Percentiles rank a stretch among this genome's conserved stretches.
Evolutionary conservation across 2,329 filamentous ascomycete species (phyloP).

Genomic region (Akanthomyces muscarius): DNA sequence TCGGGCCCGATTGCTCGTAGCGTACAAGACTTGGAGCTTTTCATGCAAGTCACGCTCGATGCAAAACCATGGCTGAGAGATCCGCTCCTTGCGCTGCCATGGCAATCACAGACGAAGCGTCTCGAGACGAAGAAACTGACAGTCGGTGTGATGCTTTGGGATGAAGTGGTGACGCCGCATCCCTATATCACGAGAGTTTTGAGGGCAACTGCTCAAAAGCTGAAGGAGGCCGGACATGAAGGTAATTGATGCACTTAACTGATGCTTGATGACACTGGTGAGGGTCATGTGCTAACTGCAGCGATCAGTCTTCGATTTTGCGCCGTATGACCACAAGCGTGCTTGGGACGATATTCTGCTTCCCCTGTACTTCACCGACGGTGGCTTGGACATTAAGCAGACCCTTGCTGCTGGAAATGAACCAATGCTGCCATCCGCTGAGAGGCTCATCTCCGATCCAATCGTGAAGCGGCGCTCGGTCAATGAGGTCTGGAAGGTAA

Average conservation of each 20-base stretch:
- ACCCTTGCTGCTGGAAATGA: slow-evolving; percentile 49
- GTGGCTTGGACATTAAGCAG: slow-evolving; percentile 43
- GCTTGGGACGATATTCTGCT: slow-evolving; percentile 39
- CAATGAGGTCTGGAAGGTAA: slow-evolving; percentile 28
- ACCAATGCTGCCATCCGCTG: slow-evolving; percentile 48
- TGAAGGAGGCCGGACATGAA: slow-evolving; percentile 30
- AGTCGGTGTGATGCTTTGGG: slow-evolving; percentile 51
- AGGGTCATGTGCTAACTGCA: slow-evolving; percentile 29
- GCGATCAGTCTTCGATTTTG: slow-evolving; percentile 52
- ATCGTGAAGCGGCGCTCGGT: slow-evolving; percentile 35
- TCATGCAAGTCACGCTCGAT: slow-evolving; percentile 36
- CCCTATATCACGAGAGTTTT: slow-evolving; percentile 52
- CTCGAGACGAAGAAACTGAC: slow-evolving; percentile 41
- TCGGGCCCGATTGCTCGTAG: slow-evolving; percentile 38
- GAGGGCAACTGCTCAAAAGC: slow-evolving; percentile 43
- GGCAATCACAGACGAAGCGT: slow-evolving; percentile 20
- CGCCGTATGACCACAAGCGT: slow-evolving; percentile 46
- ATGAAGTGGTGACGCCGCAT: slow-evolving; percentile 52
- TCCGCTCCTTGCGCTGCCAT: slow-evolving; percentile 23
- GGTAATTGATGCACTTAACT: neutral
- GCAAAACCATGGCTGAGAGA: slow-evolving; percentile 31
- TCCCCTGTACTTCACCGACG: slow-evolving; percentile 53
- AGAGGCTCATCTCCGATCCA: slow-evolving; percentile 52
- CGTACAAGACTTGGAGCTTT: slow-evolving; percentile 36
- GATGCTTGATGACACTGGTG: too few relatives aligned